Evolutionary conservation across 148 eudicot genomes (phyloP).

Genomic region (Amaranthus palmeri): DNA sequence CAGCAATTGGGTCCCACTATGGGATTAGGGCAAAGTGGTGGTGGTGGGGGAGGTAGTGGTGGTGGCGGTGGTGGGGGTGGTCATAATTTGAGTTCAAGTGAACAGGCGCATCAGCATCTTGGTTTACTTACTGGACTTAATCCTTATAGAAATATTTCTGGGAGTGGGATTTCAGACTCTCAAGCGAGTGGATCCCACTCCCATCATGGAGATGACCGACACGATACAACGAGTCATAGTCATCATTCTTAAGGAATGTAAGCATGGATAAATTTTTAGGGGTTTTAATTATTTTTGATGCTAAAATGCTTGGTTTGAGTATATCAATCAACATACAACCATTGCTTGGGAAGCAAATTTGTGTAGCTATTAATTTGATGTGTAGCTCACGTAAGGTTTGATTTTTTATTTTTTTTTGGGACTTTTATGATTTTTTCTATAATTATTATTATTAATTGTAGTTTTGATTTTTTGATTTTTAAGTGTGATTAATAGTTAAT

Average conservation of each 20-base stretch:
- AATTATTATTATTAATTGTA: neutral
- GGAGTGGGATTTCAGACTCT: slow-evolving; percentile 47
- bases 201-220: slow-evolving; percentile 55
- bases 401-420: slow-evolving; percentile 10
- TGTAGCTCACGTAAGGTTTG: slow-evolving; percentile 34
- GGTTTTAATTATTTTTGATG: too few species aligned
- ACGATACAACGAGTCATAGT: slow-evolving; percentile 44
- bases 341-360: neutral
- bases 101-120: slow-evolving; percentile 40
- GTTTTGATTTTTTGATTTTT: slow-evolving; percentile 18
- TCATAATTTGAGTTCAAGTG: slow-evolving; percentile 28
- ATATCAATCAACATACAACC: neutral
- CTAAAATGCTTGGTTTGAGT: too few species aligned
- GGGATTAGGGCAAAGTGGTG: neutral
- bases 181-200: slow-evolving; percentile 67
- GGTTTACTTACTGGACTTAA: slow-evolving; percentile 60
- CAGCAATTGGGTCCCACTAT: slow-evolving; percentile 47
- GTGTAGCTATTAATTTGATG: slow-evolving; percentile 30
- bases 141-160: slow-evolving; percentile 30
- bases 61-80: neutral
- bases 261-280: neutral
- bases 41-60: slow-evolving; percentile 5
- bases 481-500: slow-evolving; percentile 32
- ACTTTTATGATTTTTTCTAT: neutral
- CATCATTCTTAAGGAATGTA: slow-evolving; percentile 39